Evolutionary conservation across 1,139 yeast genomes (phyloP), one percentile per base, ranked within the genome.

Genomic region (Keqinozyma sinolaborantium): DNA sequence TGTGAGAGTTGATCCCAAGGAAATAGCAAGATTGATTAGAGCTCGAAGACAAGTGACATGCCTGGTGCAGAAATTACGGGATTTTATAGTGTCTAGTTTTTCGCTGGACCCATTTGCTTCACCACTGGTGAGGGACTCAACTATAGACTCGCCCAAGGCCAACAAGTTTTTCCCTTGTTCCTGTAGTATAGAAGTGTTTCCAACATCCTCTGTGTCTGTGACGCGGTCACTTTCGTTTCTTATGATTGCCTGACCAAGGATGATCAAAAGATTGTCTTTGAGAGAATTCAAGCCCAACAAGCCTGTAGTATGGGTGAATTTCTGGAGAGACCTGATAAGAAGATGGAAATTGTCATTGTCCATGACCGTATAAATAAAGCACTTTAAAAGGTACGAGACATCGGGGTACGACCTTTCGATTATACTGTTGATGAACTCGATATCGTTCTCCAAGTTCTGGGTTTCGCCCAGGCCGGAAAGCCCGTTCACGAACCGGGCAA

Each of bases 1-100:
- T 6, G 72, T 73, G 14, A 90, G 64, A 0, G 79, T 73, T 0
- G 90, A 73, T 0, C 96, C 97, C 16, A 90, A 57, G 0, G 95
- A 83, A 3, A 81, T 70, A 0, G 92, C 90, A 29, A 92, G 62
- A 39, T 86, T 83, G 3, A 81, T 62, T 28, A 90, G 56, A 0
- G 95, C 96, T 30, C 95, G 65, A 28, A 86, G 74, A 45, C 95
- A 79, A n/a, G 80, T 68, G 3, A 83, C 70, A 48, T 87, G 83
- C 33, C 94, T 64, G 0, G 83, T 58, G 41, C 77, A 77, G 34
- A 81, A 61, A 50, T 62, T 40, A 81, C 60, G 4, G 75, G 56
- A 32, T 32, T 38, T 15, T 42, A 34, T 4, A 26, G 23, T 10
- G 25, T 10, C 14, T 3, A 28, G 18, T 12, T 23, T 12, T 19